Evolutionary conservation across 768 basidiomycete genomes (phyloP).

Genomic region (Tricholoma saponaceum): DNA sequence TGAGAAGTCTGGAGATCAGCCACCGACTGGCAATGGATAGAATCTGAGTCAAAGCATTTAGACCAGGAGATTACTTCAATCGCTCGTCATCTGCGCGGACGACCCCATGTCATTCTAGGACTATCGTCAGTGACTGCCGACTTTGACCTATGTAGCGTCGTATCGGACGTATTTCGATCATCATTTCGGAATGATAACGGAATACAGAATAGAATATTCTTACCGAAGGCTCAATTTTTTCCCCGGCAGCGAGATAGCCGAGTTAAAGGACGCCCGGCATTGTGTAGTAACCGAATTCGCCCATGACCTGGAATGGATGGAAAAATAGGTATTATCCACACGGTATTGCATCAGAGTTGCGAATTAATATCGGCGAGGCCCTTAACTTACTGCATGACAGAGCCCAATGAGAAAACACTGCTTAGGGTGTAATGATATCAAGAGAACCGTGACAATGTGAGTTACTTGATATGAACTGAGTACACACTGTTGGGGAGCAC

Average conservation of each 20-base stretch:
- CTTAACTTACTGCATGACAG: constrained; percentile 28
- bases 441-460: not conserved
- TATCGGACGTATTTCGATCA: constrained; percentile 29
- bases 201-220: constrained; percentile 11
- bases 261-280: constrained; percentile 73
- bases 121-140: not conserved
- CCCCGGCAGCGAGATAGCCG: constrained; percentile 70
- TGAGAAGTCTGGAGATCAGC: no score
- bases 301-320: constrained; percentile 70
- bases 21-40: no score
- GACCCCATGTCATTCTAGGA: constrained; percentile 54
- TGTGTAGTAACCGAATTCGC: constrained; percentile 57
- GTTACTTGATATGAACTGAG: constrained; percentile 56
- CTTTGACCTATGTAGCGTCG: constrained; percentile 32
- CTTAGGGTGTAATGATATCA: no score
- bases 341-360: constrained; percentile 35
- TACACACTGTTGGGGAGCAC: constrained; percentile 41
- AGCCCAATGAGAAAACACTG: not conserved
- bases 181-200: not conserved
- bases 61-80: constrained; percentile 45
- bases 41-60: constrained; percentile 39
- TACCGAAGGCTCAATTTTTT: constrained; percentile 67
- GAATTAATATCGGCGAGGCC: not conserved
- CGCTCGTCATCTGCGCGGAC: constrained; percentile 54
- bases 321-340: constrained; percentile 75